Evolutionary conservation across 148 eudicot genomes (phyloP).

Genomic region (Nyssa sinensis): DNA sequence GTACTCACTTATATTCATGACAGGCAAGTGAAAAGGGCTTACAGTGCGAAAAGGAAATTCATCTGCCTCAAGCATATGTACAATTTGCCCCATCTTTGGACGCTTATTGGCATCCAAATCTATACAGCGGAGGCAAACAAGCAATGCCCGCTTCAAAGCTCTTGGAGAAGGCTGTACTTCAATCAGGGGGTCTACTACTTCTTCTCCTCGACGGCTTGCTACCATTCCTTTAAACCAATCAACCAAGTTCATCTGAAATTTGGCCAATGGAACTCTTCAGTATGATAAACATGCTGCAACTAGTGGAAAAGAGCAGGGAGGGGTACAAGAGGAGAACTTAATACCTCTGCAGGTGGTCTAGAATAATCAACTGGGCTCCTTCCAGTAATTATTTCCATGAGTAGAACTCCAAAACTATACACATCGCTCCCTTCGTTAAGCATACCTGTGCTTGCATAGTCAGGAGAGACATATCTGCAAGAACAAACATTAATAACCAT

Average conservation of each 20-base stretch:
- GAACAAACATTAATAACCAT: conserved; percentile 3
- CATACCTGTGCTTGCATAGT: conserved; percentile 98
- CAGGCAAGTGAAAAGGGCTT: conserved; percentile 29
- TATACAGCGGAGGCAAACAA: conserved; percentile 91
- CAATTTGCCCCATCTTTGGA: conserved; percentile 97
- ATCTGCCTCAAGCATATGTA: conserved; percentile 97
- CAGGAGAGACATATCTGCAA: conserved; percentile 90
- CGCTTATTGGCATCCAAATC: conserved; percentile 80
- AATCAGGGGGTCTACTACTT: conserved; percentile 63
- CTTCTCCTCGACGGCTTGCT: conserved; percentile 78
- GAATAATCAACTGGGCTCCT: conserved; percentile 89
- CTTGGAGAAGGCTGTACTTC: conserved; percentile 63
- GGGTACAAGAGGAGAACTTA: background rate
- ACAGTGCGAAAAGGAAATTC: conserved; percentile 83
- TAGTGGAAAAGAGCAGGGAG: too few species aligned
- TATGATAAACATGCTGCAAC: too few species aligned
- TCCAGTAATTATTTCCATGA: conserved; percentile 90
- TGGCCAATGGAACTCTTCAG: conserved; percentile 2
- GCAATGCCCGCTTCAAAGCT: conserved; percentile 68
- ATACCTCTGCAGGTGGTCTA: conserved; percentile 89
- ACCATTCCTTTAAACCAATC: conserved; percentile 99
- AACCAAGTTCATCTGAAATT: conserved; percentile 84
- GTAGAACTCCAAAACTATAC: conserved; percentile 88
- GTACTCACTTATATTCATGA: background rate
- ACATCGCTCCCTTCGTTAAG: conserved; percentile 87